These are phyloP conservation scores for Scalesia atractyloides DNA, from an alignment of 129 eudicot species.

Conservation along the genomic window DNA sequence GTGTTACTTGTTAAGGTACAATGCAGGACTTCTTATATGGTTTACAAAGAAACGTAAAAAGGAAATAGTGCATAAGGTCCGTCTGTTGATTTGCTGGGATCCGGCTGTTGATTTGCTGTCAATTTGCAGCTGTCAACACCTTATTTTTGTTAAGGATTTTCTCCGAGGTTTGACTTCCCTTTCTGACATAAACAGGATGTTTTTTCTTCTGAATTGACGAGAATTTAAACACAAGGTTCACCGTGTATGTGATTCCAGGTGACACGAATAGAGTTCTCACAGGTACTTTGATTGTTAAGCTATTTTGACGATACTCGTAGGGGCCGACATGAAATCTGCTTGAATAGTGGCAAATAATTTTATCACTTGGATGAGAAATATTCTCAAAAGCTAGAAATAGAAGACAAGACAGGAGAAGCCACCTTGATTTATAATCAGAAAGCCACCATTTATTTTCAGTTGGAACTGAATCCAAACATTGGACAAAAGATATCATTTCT, in stretches of 20 bases:
- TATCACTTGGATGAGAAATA: background rate
- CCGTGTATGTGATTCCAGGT: background rate
- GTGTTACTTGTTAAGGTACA: no score
- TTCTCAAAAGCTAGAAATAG: background rate
- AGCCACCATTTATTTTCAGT: no score
- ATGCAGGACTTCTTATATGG: no score
- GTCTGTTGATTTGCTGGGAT: no score
- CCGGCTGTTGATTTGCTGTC: no score
- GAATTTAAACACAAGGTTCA: conserved; percentile 20
- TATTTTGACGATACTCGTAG: background rate
- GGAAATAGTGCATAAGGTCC: no score
- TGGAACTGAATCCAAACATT: background rate
- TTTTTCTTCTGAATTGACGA: no score
- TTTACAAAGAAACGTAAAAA: no score
- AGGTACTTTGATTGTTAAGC: background rate
- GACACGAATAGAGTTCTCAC: conserved; percentile 10
- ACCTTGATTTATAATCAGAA: conserved; percentile 11
- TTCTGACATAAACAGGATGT: no score
- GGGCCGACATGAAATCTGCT: background rate
- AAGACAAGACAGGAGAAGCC: background rate
- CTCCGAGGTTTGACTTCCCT: no score
- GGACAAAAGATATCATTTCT: background rate
- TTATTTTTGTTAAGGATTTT: no score
- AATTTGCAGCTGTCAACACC: no score
- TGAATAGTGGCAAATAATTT: background rate